These are phyloP conservation scores for Fraxinus platypoda DNA, from an alignment of 305 asterid genomes.

Conservation along the genomic window DNA sequence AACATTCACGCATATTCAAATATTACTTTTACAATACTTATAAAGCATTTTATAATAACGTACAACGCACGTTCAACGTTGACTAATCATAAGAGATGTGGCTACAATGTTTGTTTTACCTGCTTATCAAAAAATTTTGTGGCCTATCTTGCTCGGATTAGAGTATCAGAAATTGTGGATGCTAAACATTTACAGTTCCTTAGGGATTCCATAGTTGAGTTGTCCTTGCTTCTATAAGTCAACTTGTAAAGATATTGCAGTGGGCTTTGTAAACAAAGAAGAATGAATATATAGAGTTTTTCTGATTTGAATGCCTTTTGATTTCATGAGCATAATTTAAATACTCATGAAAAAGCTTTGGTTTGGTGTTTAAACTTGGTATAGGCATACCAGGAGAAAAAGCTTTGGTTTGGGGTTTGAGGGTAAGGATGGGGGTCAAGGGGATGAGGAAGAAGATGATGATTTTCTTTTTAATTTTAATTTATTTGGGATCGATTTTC, in stretches of 20 bases:
- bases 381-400: no score
- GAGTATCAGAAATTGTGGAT: conserved; percentile 55
- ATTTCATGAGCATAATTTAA: background rate
- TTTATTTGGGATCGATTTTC: no score
- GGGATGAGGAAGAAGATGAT: no score
- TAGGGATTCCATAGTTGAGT: conserved; percentile 63
- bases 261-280: conserved; percentile 64
- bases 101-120: conserved; percentile 49
- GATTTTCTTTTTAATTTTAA: no score
- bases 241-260: conserved; percentile 60
- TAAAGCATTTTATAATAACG: no score
- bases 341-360: no score
- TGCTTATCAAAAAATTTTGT: conserved; percentile 62
- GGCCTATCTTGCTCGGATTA: conserved; percentile 59
- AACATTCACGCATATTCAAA: no score
- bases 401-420: no score
- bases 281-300: conserved; percentile 38
- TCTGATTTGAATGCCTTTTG: background rate
- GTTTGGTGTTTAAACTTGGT: no score
- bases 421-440: no score
- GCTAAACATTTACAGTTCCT: conserved; percentile 60
- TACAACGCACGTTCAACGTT: no score
- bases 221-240: conserved; percentile 63
- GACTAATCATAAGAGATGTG: conserved; percentile 40
- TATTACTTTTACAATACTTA: no score